These are phyloP conservation scores for Euphrasia arctica DNA, from an alignment of 305 asterid genomes.

Conservation along the genomic window DNA sequence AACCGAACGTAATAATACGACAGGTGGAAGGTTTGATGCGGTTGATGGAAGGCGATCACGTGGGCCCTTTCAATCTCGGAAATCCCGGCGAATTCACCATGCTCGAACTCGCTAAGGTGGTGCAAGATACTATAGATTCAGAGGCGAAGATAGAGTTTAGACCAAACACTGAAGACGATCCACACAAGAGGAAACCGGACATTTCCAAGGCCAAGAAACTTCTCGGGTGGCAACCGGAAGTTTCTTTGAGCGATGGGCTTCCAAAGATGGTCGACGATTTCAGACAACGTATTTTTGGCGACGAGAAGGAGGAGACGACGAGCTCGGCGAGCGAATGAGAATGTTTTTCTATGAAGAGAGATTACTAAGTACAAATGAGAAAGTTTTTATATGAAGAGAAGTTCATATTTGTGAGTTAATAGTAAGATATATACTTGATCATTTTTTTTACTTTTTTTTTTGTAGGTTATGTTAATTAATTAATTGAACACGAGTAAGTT, in stretches of 20 bases:
- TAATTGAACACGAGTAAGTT: too few species aligned
- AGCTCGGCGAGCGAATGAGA: constrained; percentile 29
- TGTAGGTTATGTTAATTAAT: too few species aligned
- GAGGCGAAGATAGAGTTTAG: constrained; percentile 75
- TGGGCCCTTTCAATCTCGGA: constrained; percentile 91
- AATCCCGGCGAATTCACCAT: constrained; percentile 86
- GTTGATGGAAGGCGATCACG: constrained; percentile 85
- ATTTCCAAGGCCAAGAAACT: constrained; percentile 71
- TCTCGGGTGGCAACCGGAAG: constrained; percentile 72
- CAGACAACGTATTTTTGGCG: constrained; percentile 62
- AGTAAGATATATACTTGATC: too few species aligned
- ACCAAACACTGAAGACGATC: constrained; percentile 80
- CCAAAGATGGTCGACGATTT: constrained; percentile 80
- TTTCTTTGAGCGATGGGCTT: constrained; percentile 70
- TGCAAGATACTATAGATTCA: constrained; percentile 72
- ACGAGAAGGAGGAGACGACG: constrained; percentile 30
- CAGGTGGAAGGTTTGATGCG: constrained; percentile 81
- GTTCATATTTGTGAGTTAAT: background rate
- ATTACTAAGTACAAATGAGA: background rate
- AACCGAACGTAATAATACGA: background rate
- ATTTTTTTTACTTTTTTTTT: too few species aligned
- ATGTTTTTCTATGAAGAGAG: constrained; percentile 6
- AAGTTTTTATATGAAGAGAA: background rate
- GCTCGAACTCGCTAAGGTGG: constrained; percentile 92
- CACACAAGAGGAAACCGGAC: constrained; percentile 86